Evolutionary conservation across 2,329 filamentous ascomycete genomes (phyloP).

Genomic region (Fusarium sp.): DNA sequence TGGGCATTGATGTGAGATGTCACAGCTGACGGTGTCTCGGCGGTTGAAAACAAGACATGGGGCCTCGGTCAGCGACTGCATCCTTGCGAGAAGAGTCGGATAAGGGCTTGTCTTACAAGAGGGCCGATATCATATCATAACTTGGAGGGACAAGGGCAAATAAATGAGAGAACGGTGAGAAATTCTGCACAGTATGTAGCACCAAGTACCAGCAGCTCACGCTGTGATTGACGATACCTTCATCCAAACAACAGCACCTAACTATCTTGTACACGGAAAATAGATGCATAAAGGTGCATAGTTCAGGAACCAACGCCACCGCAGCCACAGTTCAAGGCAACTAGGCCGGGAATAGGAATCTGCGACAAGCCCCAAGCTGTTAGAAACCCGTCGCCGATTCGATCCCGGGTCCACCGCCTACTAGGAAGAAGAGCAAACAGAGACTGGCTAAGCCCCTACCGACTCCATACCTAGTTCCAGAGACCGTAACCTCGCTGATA

Average conservation of each 20-base stretch:
- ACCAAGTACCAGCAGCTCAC: too few relatives aligned
- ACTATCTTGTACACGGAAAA: neutral
- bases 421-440: neutral
- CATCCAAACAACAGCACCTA: neutral
- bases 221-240: too few relatives aligned
- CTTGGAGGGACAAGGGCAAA: too few relatives aligned
- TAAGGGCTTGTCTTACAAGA: too few relatives aligned
- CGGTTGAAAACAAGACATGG: constrained; percentile 11
- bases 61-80: neutral
- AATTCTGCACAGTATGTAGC: too few relatives aligned
- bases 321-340: constrained; percentile 4
- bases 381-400: constrained; percentile 31
- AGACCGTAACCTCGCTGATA: constrained; percentile 35
- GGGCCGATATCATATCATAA: too few relatives aligned
- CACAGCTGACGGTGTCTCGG: constrained; percentile 34
- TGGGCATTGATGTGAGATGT: constrained; percentile 17
- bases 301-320: constrained; percentile 7
- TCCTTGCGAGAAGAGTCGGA: too few relatives aligned
- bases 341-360: constrained; percentile 12
- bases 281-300: neutral
- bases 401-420: constrained; percentile 23
- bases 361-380: constrained; percentile 32
- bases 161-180: too few relatives aligned
- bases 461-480: neutral
- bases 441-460: constrained; percentile 15